Percentiles rank a stretch among this genome's conserved stretches.
These are phyloP conservation scores for Bathelium albidoporum DNA, from an alignment of 495 filamentous ascomycete genomes.

Conservation along the genomic window DNA sequence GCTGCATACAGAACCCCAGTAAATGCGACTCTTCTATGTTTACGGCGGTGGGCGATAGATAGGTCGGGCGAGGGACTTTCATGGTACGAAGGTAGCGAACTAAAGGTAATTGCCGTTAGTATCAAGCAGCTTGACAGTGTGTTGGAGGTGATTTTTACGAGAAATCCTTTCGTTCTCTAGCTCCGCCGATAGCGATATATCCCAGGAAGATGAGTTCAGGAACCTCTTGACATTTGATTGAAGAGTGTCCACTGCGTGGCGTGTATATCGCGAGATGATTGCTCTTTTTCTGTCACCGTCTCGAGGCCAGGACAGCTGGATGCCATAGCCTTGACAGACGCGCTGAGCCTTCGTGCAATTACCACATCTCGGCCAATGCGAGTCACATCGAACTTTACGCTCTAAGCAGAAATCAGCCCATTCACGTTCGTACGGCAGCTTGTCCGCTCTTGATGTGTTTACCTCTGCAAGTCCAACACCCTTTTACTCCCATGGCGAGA, in stretches of 20 bases:
- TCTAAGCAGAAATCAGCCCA: slow-evolving; percentile 12
- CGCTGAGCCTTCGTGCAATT: slow-evolving; percentile 16
- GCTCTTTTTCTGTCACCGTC: slow-evolving; percentile 19
- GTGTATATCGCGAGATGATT: slow-evolving; percentile 14
- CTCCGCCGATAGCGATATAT: slow-evolving; percentile 13
- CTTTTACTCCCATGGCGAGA: slow-evolving; percentile 15
- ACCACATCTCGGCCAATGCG: slow-evolving; percentile 14
- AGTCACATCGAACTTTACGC: slow-evolving; percentile 22
- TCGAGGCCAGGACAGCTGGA: slow-evolving; percentile 21
- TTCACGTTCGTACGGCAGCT: slow-evolving; percentile 4
- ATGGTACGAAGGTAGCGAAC: slow-evolving; percentile 16
- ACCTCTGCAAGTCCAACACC: slow-evolving; percentile 24
- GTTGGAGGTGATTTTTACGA: slow-evolving; percentile 8
- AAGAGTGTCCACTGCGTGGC: not conserved
- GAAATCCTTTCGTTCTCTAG: slow-evolving; percentile 14
- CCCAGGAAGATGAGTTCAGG: slow-evolving; percentile 17
- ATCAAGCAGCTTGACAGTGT: slow-evolving; percentile 12
- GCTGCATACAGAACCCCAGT: slow-evolving; percentile 15
- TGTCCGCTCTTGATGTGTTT: slow-evolving; percentile 7
- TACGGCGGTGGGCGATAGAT: slow-evolving; percentile 12
- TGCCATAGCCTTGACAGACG: slow-evolving; percentile 21
- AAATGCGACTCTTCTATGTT: slow-evolving; percentile 17
- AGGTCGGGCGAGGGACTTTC: slow-evolving; percentile 15
- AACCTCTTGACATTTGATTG: slow-evolving; percentile 13
- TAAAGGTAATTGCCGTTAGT: slow-evolving; percentile 11